Evolutionary conservation across 257 asterid species (phyloP).

Genomic region (Lycium barbarum): DNA sequence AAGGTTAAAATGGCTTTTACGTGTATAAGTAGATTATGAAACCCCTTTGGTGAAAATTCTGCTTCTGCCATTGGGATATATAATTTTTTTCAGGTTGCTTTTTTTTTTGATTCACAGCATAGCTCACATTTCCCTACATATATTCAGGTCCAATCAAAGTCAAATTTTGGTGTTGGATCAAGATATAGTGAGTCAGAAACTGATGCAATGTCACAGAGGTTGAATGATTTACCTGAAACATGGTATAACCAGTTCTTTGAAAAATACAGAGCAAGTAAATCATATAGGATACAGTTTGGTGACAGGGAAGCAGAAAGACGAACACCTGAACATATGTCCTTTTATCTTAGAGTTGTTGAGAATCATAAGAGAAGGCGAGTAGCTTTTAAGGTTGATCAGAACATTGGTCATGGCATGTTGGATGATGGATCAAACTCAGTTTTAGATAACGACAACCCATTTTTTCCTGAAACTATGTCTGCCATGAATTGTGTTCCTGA

Average conservation of each 20-base stretch:
- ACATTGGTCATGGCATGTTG: conserved; percentile 37
- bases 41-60: too few species aligned
- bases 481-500: conserved; percentile 90
- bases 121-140: not conserved
- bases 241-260: conserved; percentile 90
- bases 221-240: conserved; percentile 83
- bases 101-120: not conserved
- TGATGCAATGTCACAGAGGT: conserved; percentile 63
- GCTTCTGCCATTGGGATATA: too few species aligned
- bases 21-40: too few species aligned
- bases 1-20: too few species aligned
- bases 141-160: conserved; percentile 61
- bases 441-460: conserved; percentile 54
- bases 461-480: conserved; percentile 93
- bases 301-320: conserved; percentile 86
- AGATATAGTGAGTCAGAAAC: conserved; percentile 68
- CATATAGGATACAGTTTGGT: conserved; percentile 68
- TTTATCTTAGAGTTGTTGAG: conserved; percentile 79
- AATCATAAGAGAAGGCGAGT: conserved; percentile 84
- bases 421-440: conserved; percentile 53
- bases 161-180: conserved; percentile 62
- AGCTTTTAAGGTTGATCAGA: conserved; percentile 58
- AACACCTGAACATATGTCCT: conserved; percentile 88
- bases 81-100: not conserved
- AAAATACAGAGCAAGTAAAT: conserved; percentile 66